Evolutionary conservation across 169 alveolate species (phyloP).

Genomic region (Haemoproteus tartakovskyi): DNA sequence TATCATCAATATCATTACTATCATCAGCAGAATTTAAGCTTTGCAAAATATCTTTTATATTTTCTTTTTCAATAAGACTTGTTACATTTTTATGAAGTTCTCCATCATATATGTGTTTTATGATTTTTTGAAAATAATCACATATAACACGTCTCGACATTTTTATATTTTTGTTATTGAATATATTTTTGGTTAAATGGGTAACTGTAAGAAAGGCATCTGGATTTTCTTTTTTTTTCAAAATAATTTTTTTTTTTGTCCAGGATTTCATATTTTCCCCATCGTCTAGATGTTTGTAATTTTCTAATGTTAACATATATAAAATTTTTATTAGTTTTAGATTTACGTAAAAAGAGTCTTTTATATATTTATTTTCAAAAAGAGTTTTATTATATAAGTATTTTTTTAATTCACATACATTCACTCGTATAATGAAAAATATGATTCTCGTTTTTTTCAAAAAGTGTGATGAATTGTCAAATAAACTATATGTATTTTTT

Average conservation of each 20-base stretch:
- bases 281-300: conserved; percentile 9
- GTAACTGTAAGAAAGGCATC: conserved; percentile 5
- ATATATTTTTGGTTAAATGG: conserved; percentile 41
- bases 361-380: conserved; percentile 48
- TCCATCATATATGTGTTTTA: too few relatives aligned
- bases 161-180: conserved; percentile 7
- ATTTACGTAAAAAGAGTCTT: conserved; percentile 26
- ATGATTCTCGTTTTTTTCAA: conserved; percentile 14
- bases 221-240: neutral
- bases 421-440: conserved; percentile 46
- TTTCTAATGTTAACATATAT: conserved; percentile 17
- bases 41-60: too few relatives aligned
- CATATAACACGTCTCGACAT: conserved; percentile 1
- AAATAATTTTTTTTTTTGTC: neutral
- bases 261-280: neutral
- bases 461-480: too few relatives aligned
- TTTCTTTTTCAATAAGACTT: too few relatives aligned
- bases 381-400: conserved; percentile 19
- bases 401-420: conserved; percentile 16
- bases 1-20: too few relatives aligned
- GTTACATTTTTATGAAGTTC: too few relatives aligned
- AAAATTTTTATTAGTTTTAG: conserved; percentile 17
- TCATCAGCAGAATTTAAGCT: too few relatives aligned
- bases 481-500: neutral
- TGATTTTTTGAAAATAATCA: conserved; percentile 14